Base-by-base conservation (phyloP, 108 stramenopile species). In the Cyclotella choctawhatcheeana region DNA sequence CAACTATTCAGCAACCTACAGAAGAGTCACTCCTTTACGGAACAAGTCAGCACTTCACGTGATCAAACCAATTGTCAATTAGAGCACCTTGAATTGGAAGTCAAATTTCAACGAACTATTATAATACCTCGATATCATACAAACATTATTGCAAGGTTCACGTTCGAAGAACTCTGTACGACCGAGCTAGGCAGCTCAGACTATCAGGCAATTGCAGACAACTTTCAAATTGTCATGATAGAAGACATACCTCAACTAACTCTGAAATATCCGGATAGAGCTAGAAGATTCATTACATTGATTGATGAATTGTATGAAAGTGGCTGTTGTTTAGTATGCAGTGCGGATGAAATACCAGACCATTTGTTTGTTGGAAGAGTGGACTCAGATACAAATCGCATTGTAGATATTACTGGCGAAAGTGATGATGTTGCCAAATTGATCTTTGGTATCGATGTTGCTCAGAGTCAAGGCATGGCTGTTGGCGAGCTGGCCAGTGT, bases 291-390 rank as follows among this genome's bases (percentile, higher is more conserved):
- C 73, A 98, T 99, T 69, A 98, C 97, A 18, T 78, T 99, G 58
- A 79, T 99, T 50, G 99, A 99, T 79, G 96, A 97, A 64, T 74
- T 99, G 37, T 99, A 99, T 79, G 99, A 99, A 76, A 83, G 82
- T 14, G 83, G 82, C 29, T 92, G 86, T 48, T 86, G 84, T 44
- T 60, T 94, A 43, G 32, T 90, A 5, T 89, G 89, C 64, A 82
- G 70, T 54, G 67, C 82, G 16, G 84, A 47, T 62, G 73, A 62
- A 31, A 43, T 67, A 43, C 88, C 88, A 17, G 79, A 83, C 43
- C 26, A 69, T 34, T 68, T 86, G 78, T 69, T 81, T 71, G 52
- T 89, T 71, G 76, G 76, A 67, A 61, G 69, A 52, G 44, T 69
- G 0, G 12, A 29, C 31, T 58, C 52, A 25, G 35, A 32, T 22